These are phyloP conservation scores for Paecilomyces sp. DNA, from an alignment of 2,329 filamentous ascomycete species.

Conservation along the genomic window DNA sequence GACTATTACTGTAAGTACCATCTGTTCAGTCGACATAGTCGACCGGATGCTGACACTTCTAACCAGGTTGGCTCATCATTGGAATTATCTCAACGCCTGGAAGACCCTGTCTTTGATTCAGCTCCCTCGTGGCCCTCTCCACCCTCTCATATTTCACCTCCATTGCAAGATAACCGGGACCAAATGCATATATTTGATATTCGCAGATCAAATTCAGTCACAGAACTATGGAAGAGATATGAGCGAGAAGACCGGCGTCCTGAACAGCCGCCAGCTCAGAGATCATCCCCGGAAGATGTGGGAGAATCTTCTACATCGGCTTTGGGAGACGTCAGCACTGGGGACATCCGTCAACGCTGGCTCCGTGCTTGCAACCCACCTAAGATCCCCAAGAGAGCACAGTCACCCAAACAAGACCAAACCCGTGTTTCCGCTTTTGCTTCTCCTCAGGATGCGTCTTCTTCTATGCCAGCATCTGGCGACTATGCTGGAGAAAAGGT, in stretches of 20 bases:
- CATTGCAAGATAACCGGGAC: conserved; percentile 7
- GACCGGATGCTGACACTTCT: background rate
- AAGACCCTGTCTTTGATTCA: conserved; percentile 27
- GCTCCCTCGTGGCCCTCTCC: conserved; percentile 5
- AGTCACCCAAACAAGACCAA: background rate
- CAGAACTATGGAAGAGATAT: conserved; percentile 31
- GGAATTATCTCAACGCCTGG: conserved; percentile 40
- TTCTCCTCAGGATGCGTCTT: background rate
- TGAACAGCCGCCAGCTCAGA: background rate
- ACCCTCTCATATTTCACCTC: background rate
- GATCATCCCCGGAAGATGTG: background rate
- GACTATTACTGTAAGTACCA: conserved; percentile 34
- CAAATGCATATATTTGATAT: conserved; percentile 43
- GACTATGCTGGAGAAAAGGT: background rate
- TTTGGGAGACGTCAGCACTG: background rate
- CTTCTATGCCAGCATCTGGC: background rate
- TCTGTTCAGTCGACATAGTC: background rate
- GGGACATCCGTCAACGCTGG: conserved; percentile 4
- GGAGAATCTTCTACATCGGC: background rate
- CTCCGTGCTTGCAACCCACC: conserved; percentile 12
- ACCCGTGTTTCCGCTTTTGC: background rate
- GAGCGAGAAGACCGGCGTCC: conserved; percentile 7
- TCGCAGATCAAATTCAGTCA: conserved; percentile 30
- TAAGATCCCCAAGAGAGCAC: conserved; percentile 2
- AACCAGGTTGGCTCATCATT: conserved; percentile 39